Evolutionary conservation across 768 basidiomycete genomes (phyloP).

Genomic region (Mycena olivaceomarginata): DNA sequence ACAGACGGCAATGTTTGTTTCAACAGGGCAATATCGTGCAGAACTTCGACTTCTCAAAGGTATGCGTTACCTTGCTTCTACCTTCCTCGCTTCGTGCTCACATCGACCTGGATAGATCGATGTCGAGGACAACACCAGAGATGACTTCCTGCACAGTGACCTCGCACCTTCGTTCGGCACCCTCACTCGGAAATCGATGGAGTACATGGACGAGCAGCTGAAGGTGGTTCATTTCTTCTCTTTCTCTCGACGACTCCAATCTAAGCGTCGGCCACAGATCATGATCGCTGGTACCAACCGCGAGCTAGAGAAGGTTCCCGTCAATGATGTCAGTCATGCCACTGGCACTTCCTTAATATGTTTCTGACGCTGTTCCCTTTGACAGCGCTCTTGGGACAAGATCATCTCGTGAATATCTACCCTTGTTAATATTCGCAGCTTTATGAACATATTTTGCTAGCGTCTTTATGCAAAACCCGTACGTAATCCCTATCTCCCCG

Average conservation of each 20-base stretch:
- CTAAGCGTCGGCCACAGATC: background rate
- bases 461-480: background rate
- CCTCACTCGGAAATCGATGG: background rate
- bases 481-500: background rate
- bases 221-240: background rate
- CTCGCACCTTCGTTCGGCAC: background rate
- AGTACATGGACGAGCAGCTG: background rate
- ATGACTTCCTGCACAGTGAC: background rate
- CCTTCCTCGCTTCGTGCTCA: background rate
- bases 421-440: background rate
- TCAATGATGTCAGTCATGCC: background rate
- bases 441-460: background rate
- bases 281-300: slow-evolving; percentile 3
- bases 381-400: background rate
- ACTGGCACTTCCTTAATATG: background rate
- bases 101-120: background rate
- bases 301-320: background rate
- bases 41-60: background rate
- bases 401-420: background rate
- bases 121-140: background rate
- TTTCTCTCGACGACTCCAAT: background rate
- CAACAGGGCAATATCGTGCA: background rate
- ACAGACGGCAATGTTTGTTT: background rate
- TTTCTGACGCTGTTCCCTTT: background rate
- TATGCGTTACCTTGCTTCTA: background rate